These are phyloP conservation scores for Martiniozyma asiatica DNA, from an alignment of 1,139 yeast genomes.

Conservation along the genomic window DNA sequence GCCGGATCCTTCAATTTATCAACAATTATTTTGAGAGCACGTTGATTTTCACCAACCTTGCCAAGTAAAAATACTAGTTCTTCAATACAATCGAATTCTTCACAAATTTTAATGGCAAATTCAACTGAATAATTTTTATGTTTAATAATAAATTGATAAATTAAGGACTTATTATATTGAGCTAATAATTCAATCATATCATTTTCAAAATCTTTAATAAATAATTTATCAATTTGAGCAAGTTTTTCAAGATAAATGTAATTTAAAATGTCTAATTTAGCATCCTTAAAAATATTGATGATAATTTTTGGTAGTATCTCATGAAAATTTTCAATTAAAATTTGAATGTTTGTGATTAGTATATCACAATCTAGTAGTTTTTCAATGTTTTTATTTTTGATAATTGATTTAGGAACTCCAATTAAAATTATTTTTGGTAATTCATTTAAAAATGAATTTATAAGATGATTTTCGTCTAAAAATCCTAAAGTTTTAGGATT, in stretches of 20 bases:
- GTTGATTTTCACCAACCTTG: constrained; percentile 66
- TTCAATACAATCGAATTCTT: constrained; percentile 36
- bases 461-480: constrained; percentile 48
- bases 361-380: constrained; percentile 25
- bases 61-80: constrained; percentile 79
- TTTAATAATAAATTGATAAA: constrained; percentile 44
- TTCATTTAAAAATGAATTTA: constrained; percentile 35
- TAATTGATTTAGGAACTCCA: constrained; percentile 25
- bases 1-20: constrained; percentile 68
- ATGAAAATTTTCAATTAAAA: constrained; percentile 54
- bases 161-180: constrained; percentile 38
- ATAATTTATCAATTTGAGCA: constrained; percentile 38
- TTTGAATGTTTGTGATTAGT: constrained; percentile 35
- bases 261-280: constrained; percentile 38
- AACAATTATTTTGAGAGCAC: constrained; percentile 67
- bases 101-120: constrained; percentile 55
- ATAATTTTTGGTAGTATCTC: constrained; percentile 46
- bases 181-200: constrained; percentile 55
- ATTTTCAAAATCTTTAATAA: constrained; percentile 49
- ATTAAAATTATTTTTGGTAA: constrained; percentile 44
- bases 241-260: constrained; percentile 52
- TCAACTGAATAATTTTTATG: constrained; percentile 56
- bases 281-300: constrained; percentile 33
- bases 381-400: constrained; percentile 30
- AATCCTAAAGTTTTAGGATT: constrained; percentile 48